Conservation (phyloP, 2,329 filamentous ascomycete genomes). For the Triangularia setosa region DNA sequence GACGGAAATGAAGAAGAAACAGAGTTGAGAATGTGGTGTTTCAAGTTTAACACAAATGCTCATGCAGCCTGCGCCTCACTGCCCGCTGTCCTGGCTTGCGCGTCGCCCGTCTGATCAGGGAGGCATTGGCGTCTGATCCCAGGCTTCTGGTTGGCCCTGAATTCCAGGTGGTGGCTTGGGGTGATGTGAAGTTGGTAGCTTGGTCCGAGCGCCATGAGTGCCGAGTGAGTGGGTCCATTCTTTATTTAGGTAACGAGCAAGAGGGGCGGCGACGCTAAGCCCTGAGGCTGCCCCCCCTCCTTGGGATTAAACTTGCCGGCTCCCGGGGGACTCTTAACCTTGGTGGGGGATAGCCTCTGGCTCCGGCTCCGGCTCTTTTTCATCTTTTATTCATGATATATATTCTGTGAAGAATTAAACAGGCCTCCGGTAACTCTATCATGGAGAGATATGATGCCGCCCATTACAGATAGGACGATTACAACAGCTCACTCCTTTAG, state of each 20-base stretch:
- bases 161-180: not conserved
- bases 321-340: too few relatives aligned
- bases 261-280: not conserved
- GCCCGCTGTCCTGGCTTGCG: not conserved
- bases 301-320: too few relatives aligned
- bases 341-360: too few relatives aligned
- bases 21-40: not conserved
- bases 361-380: too few relatives aligned
- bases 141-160: not conserved
- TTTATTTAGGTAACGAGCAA: not conserved
- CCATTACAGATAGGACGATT: too few relatives aligned
- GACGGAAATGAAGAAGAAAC: not conserved
- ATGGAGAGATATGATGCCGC: too few relatives aligned
- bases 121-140: not conserved
- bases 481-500: constrained; percentile 30
- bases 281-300: not conserved
- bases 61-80: not conserved
- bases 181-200: not conserved
- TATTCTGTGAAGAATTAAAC: too few relatives aligned
- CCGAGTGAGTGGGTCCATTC: not conserved
- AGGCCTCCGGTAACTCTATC: too few relatives aligned
- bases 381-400: too few relatives aligned
- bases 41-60: not conserved
- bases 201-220: not conserved
- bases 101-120: not conserved